Base-by-base conservation (phyloP, 2,329 filamentous ascomycete species). In the Xylaria sp. region DNA sequence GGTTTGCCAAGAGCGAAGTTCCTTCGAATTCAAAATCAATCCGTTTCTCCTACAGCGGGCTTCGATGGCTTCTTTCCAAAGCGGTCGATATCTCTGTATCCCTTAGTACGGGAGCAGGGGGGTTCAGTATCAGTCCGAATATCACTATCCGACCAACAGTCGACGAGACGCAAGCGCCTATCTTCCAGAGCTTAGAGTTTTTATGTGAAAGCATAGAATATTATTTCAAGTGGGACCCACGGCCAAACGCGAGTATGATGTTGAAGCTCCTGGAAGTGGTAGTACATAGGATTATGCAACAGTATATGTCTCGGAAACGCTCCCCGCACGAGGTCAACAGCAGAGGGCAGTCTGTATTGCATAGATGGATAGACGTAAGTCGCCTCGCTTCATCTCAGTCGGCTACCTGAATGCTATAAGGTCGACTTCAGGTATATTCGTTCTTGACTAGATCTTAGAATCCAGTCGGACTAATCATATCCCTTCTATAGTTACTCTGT, bases 1-100 rank as follows among this genome's bases (percentile, higher is more conserved):
- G 36, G 43, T 64, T 49, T 56, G 25, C 52, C 28, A 64, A 57
- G 28, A 39, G 61, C 28, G 61, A 64, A 39, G n/a, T 57, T 36
- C 3, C 48, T 57, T 64, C 52, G 2, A 28, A 56, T 39, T 57
- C 61, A n/a, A 56, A 48, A 20, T 56, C 52, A 28, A 20, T 64
- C 28, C 7, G 28, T 13, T 39, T 57, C 1, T 56, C 61, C 13
- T 64, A 57, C 41, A 4, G n/a, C 13, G 55, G 55, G 33, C 36
- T 57, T 41, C 55, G 20, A 43, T 57, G 55, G 55, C 20, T 57
- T 18, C 12, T 43, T 18, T 43, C 55, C 5, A 43, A 18, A 18
- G 55, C 36, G 2, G 41, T 46, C 13, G 41, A 18, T 18, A n/a
- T 46, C 41, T 46, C 41, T n/a, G 3, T 46, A 46, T 18, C 15